Evolutionary conservation across 176 grass and related monocot species (phyloP).

Genomic region (Zizania latifolia): DNA sequence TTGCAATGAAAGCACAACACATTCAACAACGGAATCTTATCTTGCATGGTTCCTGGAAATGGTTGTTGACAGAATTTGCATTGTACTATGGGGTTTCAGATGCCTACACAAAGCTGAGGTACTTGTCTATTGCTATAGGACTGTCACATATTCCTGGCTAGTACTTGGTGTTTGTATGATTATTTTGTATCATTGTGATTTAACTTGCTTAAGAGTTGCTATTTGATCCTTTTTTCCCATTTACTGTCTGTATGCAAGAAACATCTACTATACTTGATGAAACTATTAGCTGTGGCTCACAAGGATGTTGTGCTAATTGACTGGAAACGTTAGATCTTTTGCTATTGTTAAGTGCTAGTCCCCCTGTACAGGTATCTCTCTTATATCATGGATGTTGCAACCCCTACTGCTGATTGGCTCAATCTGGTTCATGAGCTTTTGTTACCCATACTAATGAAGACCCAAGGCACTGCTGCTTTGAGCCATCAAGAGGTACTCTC

Average conservation of each 20-base stretch:
- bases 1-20: constrained; percentile 87
- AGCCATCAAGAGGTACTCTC: constrained; percentile 91
- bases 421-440: constrained; percentile 79
- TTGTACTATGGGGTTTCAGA: constrained; percentile 96
- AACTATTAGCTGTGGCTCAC: not conserved
- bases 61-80: constrained; percentile 92
- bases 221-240: not conserved
- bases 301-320: not conserved
- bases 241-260: not conserved
- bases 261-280: not conserved
- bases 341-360: constrained; percentile 12
- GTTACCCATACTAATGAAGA: constrained; percentile 85
- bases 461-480: constrained; percentile 48
- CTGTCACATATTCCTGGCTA: constrained; percentile 4
- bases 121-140: constrained; percentile 13
- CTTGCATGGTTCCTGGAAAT: constrained; percentile 90
- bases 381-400: constrained; percentile 98
- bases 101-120: constrained; percentile 88
- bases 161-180: not conserved
- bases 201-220: not conserved
- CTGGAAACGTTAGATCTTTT: not conserved
- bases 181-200: not conserved
- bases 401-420: constrained; percentile 89
- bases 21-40: constrained; percentile 80
- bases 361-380: constrained; percentile 66